Conservation (phyloP, 1,284 basidiomycete species). For the Marasmius oreades region DNA sequence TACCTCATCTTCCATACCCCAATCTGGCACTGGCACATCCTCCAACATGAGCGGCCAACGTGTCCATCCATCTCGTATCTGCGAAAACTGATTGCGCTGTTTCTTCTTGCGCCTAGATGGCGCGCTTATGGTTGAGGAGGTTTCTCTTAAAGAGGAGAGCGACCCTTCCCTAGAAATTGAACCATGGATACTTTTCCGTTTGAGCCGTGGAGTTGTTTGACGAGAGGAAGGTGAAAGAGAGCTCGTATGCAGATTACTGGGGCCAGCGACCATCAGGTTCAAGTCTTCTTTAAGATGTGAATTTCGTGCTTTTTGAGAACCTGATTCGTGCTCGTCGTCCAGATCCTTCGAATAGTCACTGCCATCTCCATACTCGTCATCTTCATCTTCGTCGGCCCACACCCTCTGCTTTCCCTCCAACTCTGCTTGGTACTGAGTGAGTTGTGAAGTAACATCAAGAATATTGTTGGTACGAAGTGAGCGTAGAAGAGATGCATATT, state of each 20-base stretch:
- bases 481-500: conserved; percentile 61
- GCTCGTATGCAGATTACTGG: not conserved
- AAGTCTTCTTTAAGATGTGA: too few relatives aligned
- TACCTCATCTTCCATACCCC: conserved; percentile 58
- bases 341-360: conserved; percentile 9
- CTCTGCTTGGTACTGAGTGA: conserved; percentile 23
- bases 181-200: conserved; percentile 3
- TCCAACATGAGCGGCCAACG: conserved; percentile 59
- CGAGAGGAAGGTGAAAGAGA: conserved; percentile 11
- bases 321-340: not conserved
- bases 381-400: conserved; percentile 4
- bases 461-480: conserved; percentile 49
- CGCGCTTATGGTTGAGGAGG: conserved; percentile 14
- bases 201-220: conserved; percentile 9
- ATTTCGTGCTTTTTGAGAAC: not conserved
- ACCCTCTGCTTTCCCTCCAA: conserved; percentile 8
- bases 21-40: conserved; percentile 59
- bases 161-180: conserved; percentile 2
- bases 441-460: conserved; percentile 51
- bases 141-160: not conserved
- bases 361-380: conserved; percentile 14
- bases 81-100: conserved; percentile 16
- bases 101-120: conserved; percentile 8
- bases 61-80: conserved; percentile 48
- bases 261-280: too few relatives aligned